phyloP scores from a whole-genome alignment of 495 filamentous ascomycete genomes.

The Tuber aestivum region DNA sequence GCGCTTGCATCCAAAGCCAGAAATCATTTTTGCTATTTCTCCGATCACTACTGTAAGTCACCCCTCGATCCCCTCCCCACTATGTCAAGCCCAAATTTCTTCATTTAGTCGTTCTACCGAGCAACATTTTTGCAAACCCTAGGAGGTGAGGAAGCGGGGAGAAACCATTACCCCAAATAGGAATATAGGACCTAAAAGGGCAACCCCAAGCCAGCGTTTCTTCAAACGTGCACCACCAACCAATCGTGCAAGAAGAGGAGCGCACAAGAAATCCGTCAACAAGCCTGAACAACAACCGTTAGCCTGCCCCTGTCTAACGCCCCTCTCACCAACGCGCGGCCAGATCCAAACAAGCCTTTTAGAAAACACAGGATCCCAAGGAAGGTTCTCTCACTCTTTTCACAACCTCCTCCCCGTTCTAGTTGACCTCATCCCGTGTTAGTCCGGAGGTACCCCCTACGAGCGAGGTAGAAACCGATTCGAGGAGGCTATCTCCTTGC shows the following conservation, averaged over 20 bases:
- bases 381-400: background rate
- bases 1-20: background rate
- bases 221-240: background rate
- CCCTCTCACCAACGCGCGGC: background rate
- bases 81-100: background rate
- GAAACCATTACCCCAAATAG: background rate
- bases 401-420: background rate
- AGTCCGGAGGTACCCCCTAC: background rate
- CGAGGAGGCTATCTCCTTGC: conserved; percentile 1
- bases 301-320: background rate
- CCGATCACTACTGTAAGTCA: background rate
- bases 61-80: background rate
- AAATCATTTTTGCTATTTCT: background rate
- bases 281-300: background rate
- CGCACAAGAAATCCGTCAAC: background rate
- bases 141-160: background rate
- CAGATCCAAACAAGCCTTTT: background rate
- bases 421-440: background rate
- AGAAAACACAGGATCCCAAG: background rate
- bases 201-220: background rate
- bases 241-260: background rate
- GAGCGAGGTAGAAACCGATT: background rate
- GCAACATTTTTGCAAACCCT: background rate
- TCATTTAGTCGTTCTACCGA: background rate
- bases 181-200: background rate